Conservation (phyloP, 306 rosid species). For the Gleditsia sinensis region DNA sequence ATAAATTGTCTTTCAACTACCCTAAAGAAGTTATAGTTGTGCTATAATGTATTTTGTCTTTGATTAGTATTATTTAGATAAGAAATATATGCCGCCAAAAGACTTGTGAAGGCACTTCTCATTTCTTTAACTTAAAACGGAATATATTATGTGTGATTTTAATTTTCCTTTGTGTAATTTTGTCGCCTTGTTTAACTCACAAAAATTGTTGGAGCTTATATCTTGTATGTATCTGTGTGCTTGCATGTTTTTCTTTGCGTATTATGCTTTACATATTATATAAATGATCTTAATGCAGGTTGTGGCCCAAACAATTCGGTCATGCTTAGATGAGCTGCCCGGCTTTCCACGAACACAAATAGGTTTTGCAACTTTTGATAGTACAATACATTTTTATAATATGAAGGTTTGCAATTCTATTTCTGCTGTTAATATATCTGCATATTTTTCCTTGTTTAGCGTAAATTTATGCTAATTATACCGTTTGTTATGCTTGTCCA, state of each 20-base stretch:
- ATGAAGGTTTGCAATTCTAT: slow-evolving; percentile 68
- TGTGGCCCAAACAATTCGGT: slow-evolving; percentile 84
- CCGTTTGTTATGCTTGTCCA: slow-evolving; percentile 47
- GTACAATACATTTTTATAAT: slow-evolving; percentile 92
- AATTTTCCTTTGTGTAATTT: slow-evolving; percentile 10
- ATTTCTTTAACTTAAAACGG: not conserved
- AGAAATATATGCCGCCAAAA: not conserved
- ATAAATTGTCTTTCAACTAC: slow-evolving; percentile 11
- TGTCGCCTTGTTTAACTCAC: slow-evolving; percentile 24
- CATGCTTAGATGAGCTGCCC: slow-evolving; percentile 91
- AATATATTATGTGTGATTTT: slow-evolving; percentile 20
- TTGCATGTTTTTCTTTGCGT: not conserved
- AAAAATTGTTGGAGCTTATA: slow-evolving; percentile 20
- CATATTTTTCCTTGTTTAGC: slow-evolving; percentile 12
- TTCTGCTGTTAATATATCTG: slow-evolving; percentile 17
- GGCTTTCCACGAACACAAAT: slow-evolving; percentile 97
- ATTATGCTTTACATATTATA: slow-evolving; percentile 28
- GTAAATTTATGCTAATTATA: slow-evolving; percentile 28
- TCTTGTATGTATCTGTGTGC: slow-evolving; percentile 6
- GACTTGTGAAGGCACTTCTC: slow-evolving; percentile 22
- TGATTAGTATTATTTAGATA: slow-evolving; percentile 2
- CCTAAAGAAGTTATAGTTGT: slow-evolving; percentile 22
- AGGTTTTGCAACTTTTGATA: slow-evolving; percentile 97
- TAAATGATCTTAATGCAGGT: slow-evolving; percentile 54
- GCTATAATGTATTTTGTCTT: slow-evolving; percentile 23